phyloP scores from a whole-genome alignment of 1,284 basidiomycete genomes.

The Rhodotorula sp. region DNA sequence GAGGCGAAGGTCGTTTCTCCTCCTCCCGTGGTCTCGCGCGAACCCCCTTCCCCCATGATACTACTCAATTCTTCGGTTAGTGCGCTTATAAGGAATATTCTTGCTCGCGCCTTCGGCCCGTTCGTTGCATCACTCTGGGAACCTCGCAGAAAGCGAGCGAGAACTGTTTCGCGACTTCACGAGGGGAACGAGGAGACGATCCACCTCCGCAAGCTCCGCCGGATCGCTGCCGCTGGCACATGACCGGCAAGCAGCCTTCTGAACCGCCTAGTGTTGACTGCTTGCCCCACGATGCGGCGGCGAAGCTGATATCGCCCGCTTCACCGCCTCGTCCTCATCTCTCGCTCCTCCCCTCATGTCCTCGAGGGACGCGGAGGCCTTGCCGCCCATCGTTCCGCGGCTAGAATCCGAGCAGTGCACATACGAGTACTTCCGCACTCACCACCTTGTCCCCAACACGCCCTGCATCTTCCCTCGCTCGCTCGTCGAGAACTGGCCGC shows the following conservation, averaged over 20 bases:
- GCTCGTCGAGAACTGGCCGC: conserved; percentile 4
- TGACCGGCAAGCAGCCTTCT: too few species aligned
- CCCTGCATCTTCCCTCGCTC: conserved; percentile 23
- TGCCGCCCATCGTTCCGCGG: not conserved
- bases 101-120: not conserved
- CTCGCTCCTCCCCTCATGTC: not conserved
- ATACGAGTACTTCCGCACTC: conserved; percentile 19
- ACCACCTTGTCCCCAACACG: conserved; percentile 24
- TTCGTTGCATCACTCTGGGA: too few species aligned
- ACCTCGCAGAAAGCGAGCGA: too few species aligned
- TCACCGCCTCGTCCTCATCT: not conserved
- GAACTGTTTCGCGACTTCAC: too few species aligned
- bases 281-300: not conserved
- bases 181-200: not conserved
- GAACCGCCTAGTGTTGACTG: too few species aligned
- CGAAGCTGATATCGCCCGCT: not conserved
- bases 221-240: too few species aligned
- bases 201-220: not conserved
- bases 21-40: not conserved
- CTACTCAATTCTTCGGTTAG: too few species aligned
- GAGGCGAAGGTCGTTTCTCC: not conserved
- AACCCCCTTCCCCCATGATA: not conserved
- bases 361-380: too few species aligned
- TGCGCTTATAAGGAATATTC: not conserved
- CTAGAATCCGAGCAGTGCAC: not conserved